Conservation (phyloP, 1,284 basidiomycete species). For the Caloboletus inedulis region DNA sequence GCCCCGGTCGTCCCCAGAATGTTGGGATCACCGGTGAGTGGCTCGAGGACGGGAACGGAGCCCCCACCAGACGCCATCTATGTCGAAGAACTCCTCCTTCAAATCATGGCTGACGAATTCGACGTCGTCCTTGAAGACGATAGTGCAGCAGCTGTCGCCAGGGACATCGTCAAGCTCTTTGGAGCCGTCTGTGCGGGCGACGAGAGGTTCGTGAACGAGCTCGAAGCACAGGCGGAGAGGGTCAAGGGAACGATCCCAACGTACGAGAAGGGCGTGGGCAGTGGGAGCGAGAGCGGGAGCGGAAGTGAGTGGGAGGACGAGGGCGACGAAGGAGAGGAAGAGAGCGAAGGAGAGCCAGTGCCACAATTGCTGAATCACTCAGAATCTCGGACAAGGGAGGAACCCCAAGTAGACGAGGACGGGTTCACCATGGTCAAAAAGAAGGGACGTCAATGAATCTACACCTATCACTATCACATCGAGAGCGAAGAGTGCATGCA, state of each 20-base stretch:
- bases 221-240: slow-evolving; percentile 62
- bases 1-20: too few species aligned
- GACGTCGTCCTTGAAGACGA: slow-evolving; percentile 80
- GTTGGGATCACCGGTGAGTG: background rate
- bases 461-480: background rate
- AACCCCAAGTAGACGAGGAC: slow-evolving; percentile 80
- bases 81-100: slow-evolving; percentile 73
- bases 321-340: slow-evolving; percentile 2
- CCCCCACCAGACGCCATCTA: slow-evolving; percentile 61
- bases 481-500: background rate
- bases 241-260: slow-evolving; percentile 56
- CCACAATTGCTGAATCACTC: slow-evolving; percentile 24
- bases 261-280: slow-evolving; percentile 43
- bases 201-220: slow-evolving; percentile 47
- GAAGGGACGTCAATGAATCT: slow-evolving; percentile 41
- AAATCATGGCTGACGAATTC: slow-evolving; percentile 84
- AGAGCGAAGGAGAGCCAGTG: slow-evolving; percentile 9
- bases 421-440: slow-evolving; percentile 81
- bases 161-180: slow-evolving; percentile 71
- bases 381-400: slow-evolving; percentile 34
- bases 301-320: slow-evolving; percentile 36
- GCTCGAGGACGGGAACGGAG: background rate
- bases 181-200: slow-evolving; percentile 40
- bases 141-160: slow-evolving; percentile 66
- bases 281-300: slow-evolving; percentile 42